Evolutionary conservation across 208 protist species (phyloP).

Genomic region (Leptomonas seymouri): DNA sequence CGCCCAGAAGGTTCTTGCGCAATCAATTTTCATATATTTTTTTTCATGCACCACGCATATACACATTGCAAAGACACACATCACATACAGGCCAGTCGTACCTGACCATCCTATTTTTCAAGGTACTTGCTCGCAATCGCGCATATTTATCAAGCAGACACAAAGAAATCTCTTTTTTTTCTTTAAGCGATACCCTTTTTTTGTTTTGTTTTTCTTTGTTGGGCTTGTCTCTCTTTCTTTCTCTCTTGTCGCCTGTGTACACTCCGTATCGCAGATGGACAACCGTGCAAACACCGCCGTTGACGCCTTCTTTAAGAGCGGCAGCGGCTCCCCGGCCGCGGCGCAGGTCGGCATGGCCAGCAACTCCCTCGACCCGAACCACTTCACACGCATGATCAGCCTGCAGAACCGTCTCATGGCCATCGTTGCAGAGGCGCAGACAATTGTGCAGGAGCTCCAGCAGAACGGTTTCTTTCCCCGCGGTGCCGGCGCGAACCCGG

Average conservation of each 20-base stretch:
- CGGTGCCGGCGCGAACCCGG: constrained; percentile 24
- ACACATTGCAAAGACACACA: not conserved
- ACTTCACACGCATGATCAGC: constrained; percentile 36
- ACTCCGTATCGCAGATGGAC: constrained; percentile 17
- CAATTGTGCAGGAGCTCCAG: constrained; percentile 47
- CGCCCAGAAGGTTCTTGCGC: not conserved
- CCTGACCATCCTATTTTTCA: not conserved
- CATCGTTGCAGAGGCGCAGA: constrained; percentile 47
- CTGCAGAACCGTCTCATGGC: constrained; percentile 49
- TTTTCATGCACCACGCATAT: constrained; percentile 4
- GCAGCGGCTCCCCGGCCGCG: constrained; percentile 24
- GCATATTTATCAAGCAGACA: too few relatives aligned
- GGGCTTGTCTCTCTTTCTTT: not conserved
- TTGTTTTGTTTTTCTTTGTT: too few relatives aligned
- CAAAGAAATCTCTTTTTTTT: not conserved
- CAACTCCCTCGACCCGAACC: constrained; percentile 21
- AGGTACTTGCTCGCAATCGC: too few relatives aligned
- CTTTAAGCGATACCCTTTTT: too few relatives aligned
- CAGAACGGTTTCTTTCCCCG: constrained; percentile 45
- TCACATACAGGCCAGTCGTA: not conserved
- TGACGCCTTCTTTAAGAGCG: constrained; percentile 32
- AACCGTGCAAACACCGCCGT: constrained; percentile 32
- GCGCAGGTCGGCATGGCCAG: not conserved
- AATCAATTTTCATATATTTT: not conserved
- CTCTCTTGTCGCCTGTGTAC: not conserved